Percentiles rank a stretch among this genome's conserved stretches.
These are phyloP conservation scores for Persicaria tinctoria DNA, from an alignment of 148 eudicot genomes.

Conservation along the genomic window DNA sequence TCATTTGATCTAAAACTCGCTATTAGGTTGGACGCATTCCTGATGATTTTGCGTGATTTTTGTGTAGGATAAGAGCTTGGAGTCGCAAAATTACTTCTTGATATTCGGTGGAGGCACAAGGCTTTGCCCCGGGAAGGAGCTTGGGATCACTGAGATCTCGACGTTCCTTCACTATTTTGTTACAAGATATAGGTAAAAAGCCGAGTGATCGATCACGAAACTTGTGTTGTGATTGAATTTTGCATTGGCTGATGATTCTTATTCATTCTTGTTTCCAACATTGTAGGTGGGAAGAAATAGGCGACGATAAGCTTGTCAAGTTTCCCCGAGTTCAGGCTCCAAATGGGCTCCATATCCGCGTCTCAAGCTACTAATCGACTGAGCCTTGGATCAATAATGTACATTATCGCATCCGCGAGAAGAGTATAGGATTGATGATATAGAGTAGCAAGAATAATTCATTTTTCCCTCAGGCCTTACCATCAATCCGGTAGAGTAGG, in stretches of 20 bases:
- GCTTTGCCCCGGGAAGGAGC: slow-evolving; percentile 92
- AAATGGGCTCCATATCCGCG: slow-evolving; percentile 11
- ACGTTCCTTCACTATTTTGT: slow-evolving; percentile 92
- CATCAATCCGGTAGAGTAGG: slow-evolving; percentile 11
- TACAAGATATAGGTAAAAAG: slow-evolving; percentile 58
- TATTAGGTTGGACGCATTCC: background rate
- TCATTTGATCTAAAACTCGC: background rate
- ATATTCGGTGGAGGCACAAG: slow-evolving; percentile 95
- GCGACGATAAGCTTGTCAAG: slow-evolving; percentile 13
- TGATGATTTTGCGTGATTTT: background rate
- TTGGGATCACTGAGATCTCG: slow-evolving; percentile 84
- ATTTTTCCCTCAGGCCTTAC: background rate
- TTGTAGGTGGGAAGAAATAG: slow-evolving; percentile 13
- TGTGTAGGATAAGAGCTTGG: slow-evolving; percentile 63
- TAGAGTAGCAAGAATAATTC: background rate
- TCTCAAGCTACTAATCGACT: slow-evolving; percentile 9
- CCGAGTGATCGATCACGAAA: background rate
- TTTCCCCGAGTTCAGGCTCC: slow-evolving; percentile 12
- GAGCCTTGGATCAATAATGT: background rate
- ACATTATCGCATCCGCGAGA: background rate
- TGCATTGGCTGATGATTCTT: no score
- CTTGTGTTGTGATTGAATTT: no score
- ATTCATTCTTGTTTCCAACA: background rate
- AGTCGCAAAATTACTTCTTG: slow-evolving; percentile 57
- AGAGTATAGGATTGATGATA: slow-evolving; percentile 9